A percentile compares a stretch with the other conserved stretches of the same genome.
Conservation (phyloP, 1,284 basidiomycete species). For the Takashimella koratensis region DNA sequence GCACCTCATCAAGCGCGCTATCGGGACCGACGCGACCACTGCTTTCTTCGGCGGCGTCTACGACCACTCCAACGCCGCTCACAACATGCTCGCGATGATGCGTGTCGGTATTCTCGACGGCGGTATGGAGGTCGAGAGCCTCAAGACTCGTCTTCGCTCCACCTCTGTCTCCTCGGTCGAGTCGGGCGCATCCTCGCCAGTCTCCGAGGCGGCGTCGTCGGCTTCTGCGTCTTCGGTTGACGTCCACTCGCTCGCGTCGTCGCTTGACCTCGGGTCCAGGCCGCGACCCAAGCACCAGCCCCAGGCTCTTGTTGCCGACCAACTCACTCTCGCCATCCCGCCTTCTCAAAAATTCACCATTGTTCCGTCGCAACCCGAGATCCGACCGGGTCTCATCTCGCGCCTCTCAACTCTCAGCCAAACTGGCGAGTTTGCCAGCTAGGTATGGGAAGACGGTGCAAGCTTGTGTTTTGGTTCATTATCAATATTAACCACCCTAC, state of each 20-base stretch:
- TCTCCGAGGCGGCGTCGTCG: conserved; percentile 33
- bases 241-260: conserved; percentile 28
- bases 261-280: conserved; percentile 11
- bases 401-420: not conserved
- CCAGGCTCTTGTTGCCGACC: conserved; percentile 26
- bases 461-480: no score
- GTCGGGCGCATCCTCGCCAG: conserved; percentile 28
- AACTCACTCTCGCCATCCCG: conserved; percentile 45
- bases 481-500: no score
- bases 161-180: conserved; percentile 19
- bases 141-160: conserved; percentile 29
- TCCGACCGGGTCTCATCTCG: conserved; percentile 37
- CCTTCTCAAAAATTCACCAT: conserved; percentile 47
- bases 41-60: conserved; percentile 94
- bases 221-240: conserved; percentile 39
- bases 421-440: not conserved
- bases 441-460: no score
- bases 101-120: conserved; percentile 81
- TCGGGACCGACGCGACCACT: conserved; percentile 81
- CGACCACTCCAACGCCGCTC: conserved; percentile 87
- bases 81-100: conserved; percentile 77
- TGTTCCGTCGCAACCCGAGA: conserved; percentile 35
- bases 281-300: conserved; percentile 15
- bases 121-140: conserved; percentile 63
- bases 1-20: conserved; percentile 58